A percentile compares a stretch with the other conserved stretches of the same genome.
Evolutionary conservation across 305 asterid species (phyloP).

Genomic region (Fraxinus albicans): DNA sequence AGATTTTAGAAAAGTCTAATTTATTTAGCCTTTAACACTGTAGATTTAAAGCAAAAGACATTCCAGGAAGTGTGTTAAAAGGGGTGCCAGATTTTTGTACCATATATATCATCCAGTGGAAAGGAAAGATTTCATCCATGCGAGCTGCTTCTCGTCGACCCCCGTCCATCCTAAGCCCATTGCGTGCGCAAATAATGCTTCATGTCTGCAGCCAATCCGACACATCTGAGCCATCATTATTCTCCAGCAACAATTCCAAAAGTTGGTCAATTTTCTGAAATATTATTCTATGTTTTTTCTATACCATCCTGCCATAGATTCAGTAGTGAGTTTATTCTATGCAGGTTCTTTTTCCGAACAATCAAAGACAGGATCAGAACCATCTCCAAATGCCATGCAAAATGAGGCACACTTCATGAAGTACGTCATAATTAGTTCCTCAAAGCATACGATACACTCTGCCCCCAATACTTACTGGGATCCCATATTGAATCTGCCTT

Average conservation of each 20-base stretch:
- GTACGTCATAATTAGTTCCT: not conserved
- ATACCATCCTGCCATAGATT: not conserved
- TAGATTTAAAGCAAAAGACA: conserved; percentile 30
- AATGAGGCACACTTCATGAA: not conserved
- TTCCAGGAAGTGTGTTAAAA: conserved; percentile 23
- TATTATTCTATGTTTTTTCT: not conserved
- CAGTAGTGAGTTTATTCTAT: not conserved
- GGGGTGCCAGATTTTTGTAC: conserved; percentile 36
- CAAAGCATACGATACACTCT: not conserved
- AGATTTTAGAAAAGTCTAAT: not conserved
- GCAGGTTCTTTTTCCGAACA: conserved; percentile 14
- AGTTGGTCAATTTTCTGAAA: conserved; percentile 8
- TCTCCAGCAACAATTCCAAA: conserved; percentile 18
- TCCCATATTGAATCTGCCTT: not conserved
- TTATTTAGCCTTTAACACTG: not conserved
- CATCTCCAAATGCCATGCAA: conserved; percentile 4
- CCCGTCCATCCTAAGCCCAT: conserved; percentile 22
- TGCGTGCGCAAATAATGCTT: conserved; percentile 24
- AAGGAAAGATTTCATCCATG: conserved; percentile 30
- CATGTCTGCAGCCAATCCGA: conserved; percentile 1
- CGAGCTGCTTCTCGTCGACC: conserved; percentile 34
- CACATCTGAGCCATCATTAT: not conserved
- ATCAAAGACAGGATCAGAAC: conserved; percentile 12
- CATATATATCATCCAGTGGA: conserved; percentile 27
- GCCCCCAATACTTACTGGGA: not conserved